A percentile compares a stretch with the other conserved stretches of the same genome.
Evolutionary conservation across 805 yeast species (phyloP).

Genomic region (Wickerhamiella allomyrinae): DNA sequence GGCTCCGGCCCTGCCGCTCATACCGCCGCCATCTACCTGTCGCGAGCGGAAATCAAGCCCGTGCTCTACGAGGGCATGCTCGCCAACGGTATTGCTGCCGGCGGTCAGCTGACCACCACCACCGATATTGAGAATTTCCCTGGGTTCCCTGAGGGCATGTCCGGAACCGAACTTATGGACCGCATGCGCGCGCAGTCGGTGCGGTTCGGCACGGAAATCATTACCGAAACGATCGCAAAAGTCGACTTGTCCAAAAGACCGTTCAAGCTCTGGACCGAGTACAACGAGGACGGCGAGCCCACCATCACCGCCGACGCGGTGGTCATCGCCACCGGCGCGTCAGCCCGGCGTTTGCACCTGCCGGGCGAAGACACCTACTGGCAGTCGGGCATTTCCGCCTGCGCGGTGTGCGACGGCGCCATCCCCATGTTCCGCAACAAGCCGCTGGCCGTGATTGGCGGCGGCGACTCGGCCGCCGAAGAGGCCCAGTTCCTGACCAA

Average conservation of each 20-base stretch:
- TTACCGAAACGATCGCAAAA: constrained; percentile 90
- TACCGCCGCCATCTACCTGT: constrained; percentile 93
- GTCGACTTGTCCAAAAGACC: constrained; percentile 81
- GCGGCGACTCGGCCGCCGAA: constrained; percentile 99
- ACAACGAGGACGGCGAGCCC: constrained; percentile 83
- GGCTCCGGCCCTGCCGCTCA: constrained; percentile 99
- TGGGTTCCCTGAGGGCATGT: constrained; percentile 89
- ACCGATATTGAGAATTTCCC: constrained; percentile 98
- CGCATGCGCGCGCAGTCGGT: constrained; percentile 79
- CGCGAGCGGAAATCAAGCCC: constrained; percentile 94
- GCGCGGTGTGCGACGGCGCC: constrained; percentile 99
- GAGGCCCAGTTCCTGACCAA: constrained; percentile 95
- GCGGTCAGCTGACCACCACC: constrained; percentile 97
- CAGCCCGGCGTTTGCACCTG: constrained; percentile 83
- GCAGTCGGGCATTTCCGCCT: constrained; percentile 98
- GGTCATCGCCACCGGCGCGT: constrained; percentile 93
- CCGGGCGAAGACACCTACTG: constrained; percentile 98
- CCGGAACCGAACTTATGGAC: constrained; percentile 83
- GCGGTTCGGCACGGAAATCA: constrained; percentile 82
- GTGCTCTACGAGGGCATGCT: constrained; percentile 87
- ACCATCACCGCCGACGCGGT: constrained; percentile 76
- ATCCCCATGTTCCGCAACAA: constrained; percentile 97
- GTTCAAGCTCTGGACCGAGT: constrained; percentile 94
- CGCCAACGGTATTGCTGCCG: constrained; percentile 98
- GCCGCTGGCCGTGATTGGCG: constrained; percentile 96